A percentile compares a stretch with the other conserved stretches of the same genome.
Evolutionary conservation across 2,329 filamentous ascomycete species (phyloP).

Genomic region (Microsporum canis): DNA sequence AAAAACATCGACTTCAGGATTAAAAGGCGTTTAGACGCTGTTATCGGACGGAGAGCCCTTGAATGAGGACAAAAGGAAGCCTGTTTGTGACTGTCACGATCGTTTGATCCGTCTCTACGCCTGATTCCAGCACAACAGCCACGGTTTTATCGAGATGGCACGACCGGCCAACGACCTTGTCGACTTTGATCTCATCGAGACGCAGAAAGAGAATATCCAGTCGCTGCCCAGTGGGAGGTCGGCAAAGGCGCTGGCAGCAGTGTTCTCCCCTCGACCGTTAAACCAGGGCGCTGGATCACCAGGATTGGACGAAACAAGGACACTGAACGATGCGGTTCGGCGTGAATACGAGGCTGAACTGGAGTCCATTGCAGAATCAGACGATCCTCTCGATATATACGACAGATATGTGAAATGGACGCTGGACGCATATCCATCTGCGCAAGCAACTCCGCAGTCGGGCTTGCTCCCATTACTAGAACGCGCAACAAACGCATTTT

Average conservation of each 20-base stretch:
- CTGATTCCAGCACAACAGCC: neutral
- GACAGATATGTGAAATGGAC: constrained; percentile 98
- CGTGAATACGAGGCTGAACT: constrained; percentile 81
- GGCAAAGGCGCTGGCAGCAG: constrained; percentile 73
- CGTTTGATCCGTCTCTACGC: neutral
- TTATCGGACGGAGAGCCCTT: neutral
- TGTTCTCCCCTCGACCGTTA: constrained; percentile 48
- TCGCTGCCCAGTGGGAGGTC: constrained; percentile 79
- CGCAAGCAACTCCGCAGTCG: constrained; percentile 84
- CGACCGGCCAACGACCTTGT: constrained; percentile 32
- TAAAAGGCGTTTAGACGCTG: neutral
- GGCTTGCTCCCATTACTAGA: constrained; percentile 81
- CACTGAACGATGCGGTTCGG: constrained; percentile 66
- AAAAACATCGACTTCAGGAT: neutral
- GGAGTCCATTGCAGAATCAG: constrained; percentile 65
- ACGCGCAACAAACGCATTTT: constrained; percentile 81
- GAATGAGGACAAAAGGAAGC: neutral
- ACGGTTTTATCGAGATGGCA: constrained; percentile 25
- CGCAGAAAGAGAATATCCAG: constrained; percentile 96
- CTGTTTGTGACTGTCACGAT: neutral
- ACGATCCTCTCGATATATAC: constrained; percentile 90
- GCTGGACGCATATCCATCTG: constrained; percentile 83
- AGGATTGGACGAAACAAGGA: constrained; percentile 57
- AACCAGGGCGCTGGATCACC: constrained; percentile 23
- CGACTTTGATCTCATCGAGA: constrained; percentile 84